phyloP scores from a whole-genome alignment of 331 rosid genomes.

The Pyracantha coccinea region DNA sequence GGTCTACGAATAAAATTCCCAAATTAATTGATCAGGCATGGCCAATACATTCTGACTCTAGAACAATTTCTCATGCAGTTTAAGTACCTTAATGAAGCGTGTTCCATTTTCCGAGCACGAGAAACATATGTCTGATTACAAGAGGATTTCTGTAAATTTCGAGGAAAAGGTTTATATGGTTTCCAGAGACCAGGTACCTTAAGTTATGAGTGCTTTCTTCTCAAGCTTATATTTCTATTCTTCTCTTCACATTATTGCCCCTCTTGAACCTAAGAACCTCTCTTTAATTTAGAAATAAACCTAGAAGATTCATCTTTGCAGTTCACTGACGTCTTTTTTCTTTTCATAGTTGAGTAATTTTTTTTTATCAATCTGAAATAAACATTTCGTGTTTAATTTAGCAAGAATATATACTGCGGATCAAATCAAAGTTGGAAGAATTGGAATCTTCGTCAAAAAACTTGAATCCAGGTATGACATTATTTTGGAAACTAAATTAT shows the following conservation, averaged over 20 bases:
- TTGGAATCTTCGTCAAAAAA: neutral
- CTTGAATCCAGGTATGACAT: neutral
- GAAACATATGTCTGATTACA: neutral
- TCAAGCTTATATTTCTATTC: neutral
- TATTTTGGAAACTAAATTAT: neutral
- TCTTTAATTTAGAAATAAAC: neutral
- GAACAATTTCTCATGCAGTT: neutral
- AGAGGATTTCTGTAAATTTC: neutral
- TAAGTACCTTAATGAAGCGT: neutral
- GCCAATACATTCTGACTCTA: neutral
- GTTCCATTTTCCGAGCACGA: neutral
- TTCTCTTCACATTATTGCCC: neutral
- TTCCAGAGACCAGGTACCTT: slow-evolving; percentile 1
- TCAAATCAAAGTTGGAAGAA: neutral
- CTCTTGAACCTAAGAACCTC: neutral
- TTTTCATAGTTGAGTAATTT: neutral
- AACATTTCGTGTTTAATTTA: neutral
- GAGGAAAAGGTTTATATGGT: slow-evolving; percentile 2
- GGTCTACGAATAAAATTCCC: neutral
- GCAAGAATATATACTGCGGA: neutral
- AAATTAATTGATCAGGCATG: neutral
- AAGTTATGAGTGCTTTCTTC: neutral
- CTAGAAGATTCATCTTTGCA: neutral
- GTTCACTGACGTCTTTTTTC: neutral
- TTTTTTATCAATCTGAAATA: neutral